Base-by-base conservation (phyloP, 805 yeast genomes). In the Wickerhamiella kurtzmanii region DNA sequence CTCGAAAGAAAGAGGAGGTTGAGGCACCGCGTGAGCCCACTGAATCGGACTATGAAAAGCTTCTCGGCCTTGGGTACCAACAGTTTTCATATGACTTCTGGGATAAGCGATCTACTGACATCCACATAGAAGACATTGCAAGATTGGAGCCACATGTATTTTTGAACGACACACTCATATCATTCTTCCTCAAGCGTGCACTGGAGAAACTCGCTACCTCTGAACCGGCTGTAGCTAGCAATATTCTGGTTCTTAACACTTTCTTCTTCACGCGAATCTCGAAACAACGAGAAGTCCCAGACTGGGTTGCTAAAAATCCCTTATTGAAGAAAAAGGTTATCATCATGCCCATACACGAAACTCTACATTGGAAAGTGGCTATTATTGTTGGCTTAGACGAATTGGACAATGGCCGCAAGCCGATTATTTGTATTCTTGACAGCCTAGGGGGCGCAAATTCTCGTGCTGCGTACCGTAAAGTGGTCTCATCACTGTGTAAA, bases 91-190 rank as follows among this genome's bases (percentile, higher is more conserved):
- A 55, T 50, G 28, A 35, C 20, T 79, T 86, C 55, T 60, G 64
- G 21, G 80, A 78, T 54, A 73, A 72, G 3, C 71, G 75, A 37
- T 61, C 65, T 1, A 72, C 82, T 52, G 71, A 73, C 3, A 73
- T 89, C 6, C 70, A 78, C 1, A 73, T 76, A 49, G 70, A 75
- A 36, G 98, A 92, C 59, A 85, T 82, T 61, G 76, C 75, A 51
- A 82, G 96, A 41, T 69, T 89, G 8, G 78, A 79, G 57, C 80
- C 81, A 48, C 79, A 79, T 42, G 84, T 82, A 51, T 89, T 95
- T 88, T 75, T 92, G 43, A 89, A 92, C 64, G 98, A 92, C 58
- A 75, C 82, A 0, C 68, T 92, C 44, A 80, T 92, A 47, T 95
- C 86, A 61, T 89, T 89, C 60, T 87, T 84, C 57, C 69, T 85